Evolutionary conservation across 2,329 filamentous ascomycete genomes (phyloP).

Genomic region (Ceratocystis papillata): DNA sequence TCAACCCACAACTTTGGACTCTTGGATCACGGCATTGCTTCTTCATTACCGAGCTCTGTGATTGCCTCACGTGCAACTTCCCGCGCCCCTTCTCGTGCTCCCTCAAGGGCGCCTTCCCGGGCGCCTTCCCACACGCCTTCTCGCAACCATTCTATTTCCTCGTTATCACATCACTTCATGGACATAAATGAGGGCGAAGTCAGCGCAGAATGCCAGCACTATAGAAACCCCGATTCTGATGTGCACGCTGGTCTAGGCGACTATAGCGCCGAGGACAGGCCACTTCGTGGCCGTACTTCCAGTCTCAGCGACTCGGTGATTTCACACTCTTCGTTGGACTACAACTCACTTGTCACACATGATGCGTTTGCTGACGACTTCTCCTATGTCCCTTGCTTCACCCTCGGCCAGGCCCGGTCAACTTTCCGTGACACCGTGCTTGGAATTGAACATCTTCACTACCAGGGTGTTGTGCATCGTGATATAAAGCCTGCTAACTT

Average conservation of each 20-base stretch:
- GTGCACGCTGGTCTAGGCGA: not conserved
- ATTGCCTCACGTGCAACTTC: slow-evolving; percentile 36
- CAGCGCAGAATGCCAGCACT: not conserved
- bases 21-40: slow-evolving; percentile 28
- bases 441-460: slow-evolving; percentile 86
- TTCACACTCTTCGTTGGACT: slow-evolving; percentile 55
- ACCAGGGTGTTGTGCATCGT: slow-evolving; percentile 71
- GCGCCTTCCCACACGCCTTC: slow-evolving; percentile 33
- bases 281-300: slow-evolving; percentile 56
- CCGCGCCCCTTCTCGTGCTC: slow-evolving; percentile 38
- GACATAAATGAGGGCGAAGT: slow-evolving; percentile 14
- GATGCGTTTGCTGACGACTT: slow-evolving; percentile 73
- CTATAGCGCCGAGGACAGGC: slow-evolving; percentile 43
- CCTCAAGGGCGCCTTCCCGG: slow-evolving; percentile 40
- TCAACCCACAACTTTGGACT: slow-evolving; percentile 35
- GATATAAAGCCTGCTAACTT: slow-evolving; percentile 87
- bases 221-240: slow-evolving; percentile 7
- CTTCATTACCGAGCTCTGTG: slow-evolving; percentile 34
- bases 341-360: slow-evolving; percentile 42
- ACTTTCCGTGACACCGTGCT: slow-evolving; percentile 89
- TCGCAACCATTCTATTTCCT: slow-evolving; percentile 39
- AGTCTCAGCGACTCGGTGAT: slow-evolving; percentile 72
- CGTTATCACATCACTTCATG: slow-evolving; percentile 26
- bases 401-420: slow-evolving; percentile 66
- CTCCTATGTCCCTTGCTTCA: slow-evolving; percentile 88